phyloP scores from a whole-genome alignment of 2,329 filamentous ascomycete species.

The Camptophora hylomeconis region DNA sequence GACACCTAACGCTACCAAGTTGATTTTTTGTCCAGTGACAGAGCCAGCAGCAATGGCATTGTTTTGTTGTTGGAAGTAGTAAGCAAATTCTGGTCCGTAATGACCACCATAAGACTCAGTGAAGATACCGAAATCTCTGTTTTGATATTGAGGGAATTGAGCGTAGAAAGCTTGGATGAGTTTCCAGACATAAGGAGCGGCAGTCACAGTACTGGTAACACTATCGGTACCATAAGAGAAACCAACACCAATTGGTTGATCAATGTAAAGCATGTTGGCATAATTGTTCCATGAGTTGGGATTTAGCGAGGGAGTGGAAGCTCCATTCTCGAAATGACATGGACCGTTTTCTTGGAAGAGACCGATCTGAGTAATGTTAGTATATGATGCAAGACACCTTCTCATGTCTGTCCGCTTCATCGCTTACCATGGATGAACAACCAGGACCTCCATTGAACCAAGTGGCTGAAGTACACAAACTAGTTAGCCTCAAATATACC shows the following conservation, averaged over 20 bases:
- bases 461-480: too few species aligned
- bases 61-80: conserved; percentile 20
- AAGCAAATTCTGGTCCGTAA: conserved; percentile 18
- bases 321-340: conserved; percentile 39
- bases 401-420: too few species aligned
- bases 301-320: conserved; percentile 38
- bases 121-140: conserved; percentile 28
- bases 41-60: conserved; percentile 12
- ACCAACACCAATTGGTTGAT: conserved; percentile 48
- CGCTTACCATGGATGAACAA: conserved; percentile 38
- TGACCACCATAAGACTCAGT: conserved; percentile 18
- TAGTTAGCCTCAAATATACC: too few species aligned
- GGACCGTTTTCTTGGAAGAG: conserved; percentile 38
- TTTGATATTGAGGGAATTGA: conserved; percentile 41
- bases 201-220: background rate
- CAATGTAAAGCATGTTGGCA: conserved; percentile 45
- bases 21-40: conserved; percentile 4
- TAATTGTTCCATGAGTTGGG: conserved; percentile 51
- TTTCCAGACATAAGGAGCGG: conserved; percentile 1
- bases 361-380: too few species aligned
- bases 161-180: conserved; percentile 1
- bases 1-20: conserved; percentile 26
- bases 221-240: conserved; percentile 37
- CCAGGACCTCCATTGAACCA: conserved; percentile 38
- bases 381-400: too few species aligned